Base-by-base conservation (phyloP, 2,329 filamentous ascomycete genomes). In the Nakataea oryzae region DNA sequence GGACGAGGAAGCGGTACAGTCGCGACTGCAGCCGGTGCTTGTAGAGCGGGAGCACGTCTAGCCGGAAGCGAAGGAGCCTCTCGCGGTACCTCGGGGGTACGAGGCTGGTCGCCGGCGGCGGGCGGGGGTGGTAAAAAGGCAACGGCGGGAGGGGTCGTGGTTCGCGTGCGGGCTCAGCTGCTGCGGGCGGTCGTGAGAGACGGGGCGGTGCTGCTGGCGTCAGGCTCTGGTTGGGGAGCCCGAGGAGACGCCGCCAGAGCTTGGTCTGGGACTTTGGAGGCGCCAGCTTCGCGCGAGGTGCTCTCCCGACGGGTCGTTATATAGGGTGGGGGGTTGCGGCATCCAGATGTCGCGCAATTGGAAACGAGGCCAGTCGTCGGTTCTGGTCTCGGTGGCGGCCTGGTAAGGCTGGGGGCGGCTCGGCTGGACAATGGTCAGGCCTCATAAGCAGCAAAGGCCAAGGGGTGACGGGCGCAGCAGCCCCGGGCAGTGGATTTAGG, bases 1-100 rank as follows among this genome's bases (percentile, higher is more conserved):
- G 79, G 65, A 93, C 77, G 62, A 96, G 80, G 65, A 87, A 90
- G 57, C 81, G 82, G 71, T 95, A 96, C 66, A 96, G 85, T 62
- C 86, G 84, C 50, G 87, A 87, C 74, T 96, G 91, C 11, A 90
- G 76, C 61, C 82, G 80, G 71, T 87, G 85, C 69, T 88, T 89
- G 68, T 90, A 81, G 60, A 80, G 77, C 14, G 91, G 90, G 28
- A 96, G 74, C 6, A 84, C 90, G 68, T 92, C 85, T 81, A 91
- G 84, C 65, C 86, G 89, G 72, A 96, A 86, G 66, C 81, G 78
- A 68, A 87, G 81, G 61, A 95, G 78, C 64, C 82, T 84, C 64
- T 86, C 83, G 71, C 85, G 86, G 68, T 86, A 86, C 67, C 81
- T 83, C 65, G 83, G 80, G 71, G 83, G 83, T 62, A 83, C 70